Conservation (phyloP, 2,329 filamentous ascomycete species). For the Aureobasidium sp. region DNA sequence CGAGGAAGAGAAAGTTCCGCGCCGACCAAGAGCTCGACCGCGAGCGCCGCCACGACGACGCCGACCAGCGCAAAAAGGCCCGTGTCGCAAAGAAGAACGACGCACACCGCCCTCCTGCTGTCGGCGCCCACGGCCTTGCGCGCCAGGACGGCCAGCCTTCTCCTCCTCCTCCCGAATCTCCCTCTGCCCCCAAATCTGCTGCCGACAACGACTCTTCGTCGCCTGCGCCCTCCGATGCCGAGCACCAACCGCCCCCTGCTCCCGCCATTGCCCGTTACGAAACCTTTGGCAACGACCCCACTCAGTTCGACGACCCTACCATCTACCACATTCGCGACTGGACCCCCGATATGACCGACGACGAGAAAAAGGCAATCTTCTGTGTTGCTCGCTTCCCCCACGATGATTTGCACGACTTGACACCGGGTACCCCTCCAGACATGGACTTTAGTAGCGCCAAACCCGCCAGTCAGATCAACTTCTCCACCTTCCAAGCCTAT, state of each 20-base stretch:
- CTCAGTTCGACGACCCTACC: constrained; percentile 84
- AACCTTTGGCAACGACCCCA: constrained; percentile 83
- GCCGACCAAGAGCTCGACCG: constrained; percentile 47
- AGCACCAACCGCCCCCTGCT: constrained; percentile 54
- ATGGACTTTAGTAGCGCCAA: constrained; percentile 95
- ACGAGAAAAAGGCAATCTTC: constrained; percentile 82
- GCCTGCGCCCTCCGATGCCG: constrained; percentile 46
- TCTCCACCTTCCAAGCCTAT: constrained; percentile 86
- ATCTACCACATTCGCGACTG: constrained; percentile 85
- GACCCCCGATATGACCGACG: constrained; percentile 66
- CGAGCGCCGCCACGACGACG: constrained; percentile 46
- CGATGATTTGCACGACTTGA: constrained; percentile 73
- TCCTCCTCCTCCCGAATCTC: constrained; percentile 27
- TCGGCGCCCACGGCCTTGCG: constrained; percentile 57
- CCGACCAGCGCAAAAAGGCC: constrained; percentile 59
- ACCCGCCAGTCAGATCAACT: constrained; percentile 87
- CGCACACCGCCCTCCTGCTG: constrained; percentile 46
- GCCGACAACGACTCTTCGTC: constrained; percentile 59
- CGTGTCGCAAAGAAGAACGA: constrained; percentile 42
- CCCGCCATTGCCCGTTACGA: constrained; percentile 65
- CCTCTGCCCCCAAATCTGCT: constrained; percentile 26
- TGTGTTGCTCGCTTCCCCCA: constrained; percentile 78
- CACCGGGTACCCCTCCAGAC: constrained; percentile 83
- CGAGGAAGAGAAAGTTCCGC: constrained; percentile 57
- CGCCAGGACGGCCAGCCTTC: constrained; percentile 53